Evolutionary conservation across 768 basidiomycete genomes (phyloP), one percentile per base, ranked within the genome.

Genomic region (Phlebiopsis gigantea): DNA sequence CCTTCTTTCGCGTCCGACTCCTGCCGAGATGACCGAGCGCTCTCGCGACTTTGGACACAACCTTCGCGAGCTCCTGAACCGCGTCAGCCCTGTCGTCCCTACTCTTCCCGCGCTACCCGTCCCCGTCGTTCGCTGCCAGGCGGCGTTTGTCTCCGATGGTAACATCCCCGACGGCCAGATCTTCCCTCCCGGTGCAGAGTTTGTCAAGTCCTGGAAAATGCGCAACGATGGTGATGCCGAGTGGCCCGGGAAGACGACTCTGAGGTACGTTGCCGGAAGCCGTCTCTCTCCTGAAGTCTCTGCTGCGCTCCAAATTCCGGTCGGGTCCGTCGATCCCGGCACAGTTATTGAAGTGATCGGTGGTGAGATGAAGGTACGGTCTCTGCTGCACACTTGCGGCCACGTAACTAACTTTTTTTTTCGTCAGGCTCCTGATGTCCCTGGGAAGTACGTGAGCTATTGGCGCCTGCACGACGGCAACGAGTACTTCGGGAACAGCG

Each of bases 111-210:
- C 28, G 5, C 7, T 45, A 17, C 46, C 31, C 5, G 39, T 26
- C 21, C 46, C 47, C n/a, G 15, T 24, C 29, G 46, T 55, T 2
- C 63, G 69, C 19, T 65, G 87, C 57, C 75, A 75, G 34, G 87
- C 88, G 3, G 72, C 72, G 5, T 85, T 85, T 58, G 58, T 91
- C 5, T 75, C 75, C 31, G 87, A 92, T 65, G 75, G 84, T 41
- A 91, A 88, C 30, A 84, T 90, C 49, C 74, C 80, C 4, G 85
- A 88, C 62, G 90, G 90, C 0, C 88, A 90, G 22, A 64, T 79
- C 48, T 87, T 93, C 66, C 88, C 89, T 28, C 84, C 89, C 6
- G 91, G 91, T 30, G 89, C 88, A 0, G 88, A 89, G 66, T 94
- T 93, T 63, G 80, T 91, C 55, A 93, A 93, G 71, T 83, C 82